These are phyloP conservation scores for Eimeria necatrix DNA, from an alignment of 169 alveolate species.

Conservation along the genomic window DNA sequence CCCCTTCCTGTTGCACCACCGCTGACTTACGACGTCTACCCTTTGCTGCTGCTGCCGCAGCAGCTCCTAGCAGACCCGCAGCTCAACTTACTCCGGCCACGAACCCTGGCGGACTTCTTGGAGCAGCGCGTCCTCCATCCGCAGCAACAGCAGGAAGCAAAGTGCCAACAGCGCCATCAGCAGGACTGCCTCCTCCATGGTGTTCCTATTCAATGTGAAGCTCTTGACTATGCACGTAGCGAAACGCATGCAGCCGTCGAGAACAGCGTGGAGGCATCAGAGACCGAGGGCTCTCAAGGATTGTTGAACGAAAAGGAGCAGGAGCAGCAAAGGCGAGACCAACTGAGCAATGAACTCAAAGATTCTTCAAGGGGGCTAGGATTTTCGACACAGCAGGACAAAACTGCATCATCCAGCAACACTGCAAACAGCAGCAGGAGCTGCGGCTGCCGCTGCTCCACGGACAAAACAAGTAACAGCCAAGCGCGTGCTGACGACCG, in stretches of 20 bases:
- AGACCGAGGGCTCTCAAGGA: not conserved
- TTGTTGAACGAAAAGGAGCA: not conserved
- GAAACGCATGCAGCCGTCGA: not conserved
- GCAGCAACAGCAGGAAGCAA: not conserved
- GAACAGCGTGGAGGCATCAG: not conserved
- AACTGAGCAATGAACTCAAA: not conserved
- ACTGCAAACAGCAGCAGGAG: not conserved
- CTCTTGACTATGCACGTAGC: not conserved
- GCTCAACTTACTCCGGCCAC: conserved; percentile 53
- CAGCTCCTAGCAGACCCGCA: conserved; percentile 52
- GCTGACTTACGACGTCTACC: conserved; percentile 67
- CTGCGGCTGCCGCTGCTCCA: not conserved
- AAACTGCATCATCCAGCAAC: not conserved
- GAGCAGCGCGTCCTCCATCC: conserved; percentile 21
- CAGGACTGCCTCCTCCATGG: not conserved
- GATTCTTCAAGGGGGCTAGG: not conserved
- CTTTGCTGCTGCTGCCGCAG: conserved; percentile 40
- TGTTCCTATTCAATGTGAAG: not conserved
- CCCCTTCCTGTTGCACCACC: conserved; percentile 82
- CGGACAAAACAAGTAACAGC: not conserved
- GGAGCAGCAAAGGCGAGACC: conserved; percentile 16
- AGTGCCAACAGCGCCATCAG: not conserved
- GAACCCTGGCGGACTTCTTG: conserved; percentile 71
- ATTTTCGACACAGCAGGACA: not conserved
- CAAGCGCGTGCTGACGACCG: not conserved